A percentile compares a stretch with the other conserved stretches of the same genome.
phyloP scores from a whole-genome alignment of 2,329 filamentous ascomycete species.

The Arthrobotrys entomopaga region DNA sequence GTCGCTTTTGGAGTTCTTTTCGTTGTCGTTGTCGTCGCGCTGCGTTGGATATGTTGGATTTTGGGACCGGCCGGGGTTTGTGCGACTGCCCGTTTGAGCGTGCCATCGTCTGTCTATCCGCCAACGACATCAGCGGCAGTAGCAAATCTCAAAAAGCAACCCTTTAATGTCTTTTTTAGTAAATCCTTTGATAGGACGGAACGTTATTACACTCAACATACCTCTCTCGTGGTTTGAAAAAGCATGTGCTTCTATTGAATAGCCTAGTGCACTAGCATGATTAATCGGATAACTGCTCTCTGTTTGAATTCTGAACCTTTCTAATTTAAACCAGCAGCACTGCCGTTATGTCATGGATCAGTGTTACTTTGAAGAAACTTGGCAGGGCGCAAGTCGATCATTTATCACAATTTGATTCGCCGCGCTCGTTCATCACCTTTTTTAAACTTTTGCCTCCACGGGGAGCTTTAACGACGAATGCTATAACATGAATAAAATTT shows the following conservation, averaged over 20 bases:
- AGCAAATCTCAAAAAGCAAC: neutral
- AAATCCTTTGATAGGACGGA: too few species aligned
- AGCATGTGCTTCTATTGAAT: too few species aligned
- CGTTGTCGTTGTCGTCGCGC: neutral
- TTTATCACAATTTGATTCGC: neutral
- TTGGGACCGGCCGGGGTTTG: neutral
- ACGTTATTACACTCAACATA: too few species aligned
- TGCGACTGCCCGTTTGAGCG: slow-evolving; percentile 3
- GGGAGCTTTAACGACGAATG: neutral
- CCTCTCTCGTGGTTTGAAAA: too few species aligned
- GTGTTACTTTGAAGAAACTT: too few species aligned
- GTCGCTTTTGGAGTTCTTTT: neutral
- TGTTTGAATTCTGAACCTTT: too few species aligned
- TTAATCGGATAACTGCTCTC: too few species aligned
- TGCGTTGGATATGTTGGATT: slow-evolving; percentile 14
- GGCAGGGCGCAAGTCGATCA: too few species aligned
- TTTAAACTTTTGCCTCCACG: slow-evolving; percentile 9
- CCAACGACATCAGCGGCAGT: neutral
- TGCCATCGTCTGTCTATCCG: neutral
- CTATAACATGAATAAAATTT: slow-evolving; percentile 12
- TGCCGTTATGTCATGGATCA: too few species aligned
- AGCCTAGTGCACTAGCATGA: too few species aligned
- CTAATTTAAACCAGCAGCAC: too few species aligned
- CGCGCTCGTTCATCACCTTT: neutral
- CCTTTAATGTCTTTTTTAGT: neutral